Evolutionary conservation across 495 filamentous ascomycete species (phyloP).

Genomic region (Delitschia confertaspora): DNA sequence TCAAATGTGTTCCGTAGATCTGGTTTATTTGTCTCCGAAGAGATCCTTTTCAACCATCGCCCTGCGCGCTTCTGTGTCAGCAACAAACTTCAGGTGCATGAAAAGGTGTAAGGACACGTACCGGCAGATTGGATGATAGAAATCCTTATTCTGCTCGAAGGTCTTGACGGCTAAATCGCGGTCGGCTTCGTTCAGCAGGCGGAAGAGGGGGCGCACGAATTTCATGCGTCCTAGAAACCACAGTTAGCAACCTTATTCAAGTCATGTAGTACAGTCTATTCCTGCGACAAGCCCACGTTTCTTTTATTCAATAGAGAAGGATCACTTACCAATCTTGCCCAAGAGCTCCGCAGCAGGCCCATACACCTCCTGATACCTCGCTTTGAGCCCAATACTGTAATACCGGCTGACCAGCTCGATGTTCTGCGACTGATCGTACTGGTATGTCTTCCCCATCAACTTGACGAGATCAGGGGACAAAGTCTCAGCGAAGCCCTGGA

Average conservation of each 20-base stretch:
- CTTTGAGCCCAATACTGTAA: conserved; percentile 65
- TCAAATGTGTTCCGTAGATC: no score
- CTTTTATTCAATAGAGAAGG: no score
- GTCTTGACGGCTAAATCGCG: conserved; percentile 65
- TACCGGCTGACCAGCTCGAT: conserved; percentile 76
- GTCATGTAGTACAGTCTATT: no score
- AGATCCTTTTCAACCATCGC: conserved; percentile 60
- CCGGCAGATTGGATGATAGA: conserved; percentile 93
- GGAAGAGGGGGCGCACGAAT: conserved; percentile 78
- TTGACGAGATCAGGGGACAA: conserved; percentile 54
- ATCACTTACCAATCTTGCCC: conserved; percentile 69
- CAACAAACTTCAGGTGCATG: neutral
- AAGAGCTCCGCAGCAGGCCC: conserved; percentile 63
- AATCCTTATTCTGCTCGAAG: conserved; percentile 76
- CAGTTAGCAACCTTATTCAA: no score
- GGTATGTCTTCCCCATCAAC: conserved; percentile 63
- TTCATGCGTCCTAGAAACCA: no score
- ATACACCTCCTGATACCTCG: conserved; percentile 57
- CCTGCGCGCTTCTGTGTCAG: conserved; percentile 8
- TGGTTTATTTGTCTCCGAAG: conserved; percentile 31
- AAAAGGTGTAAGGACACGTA: conserved; percentile 1
- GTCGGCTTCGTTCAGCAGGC: conserved; percentile 62
- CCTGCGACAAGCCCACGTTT: no score
- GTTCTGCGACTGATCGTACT: conserved; percentile 59
- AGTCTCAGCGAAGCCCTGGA: conserved; percentile 55